Percentiles rank a stretch among this genome's conserved stretches.
phyloP scores from a whole-genome alignment of 2,329 filamentous ascomycete genomes.

The Penicillium sp. region DNA sequence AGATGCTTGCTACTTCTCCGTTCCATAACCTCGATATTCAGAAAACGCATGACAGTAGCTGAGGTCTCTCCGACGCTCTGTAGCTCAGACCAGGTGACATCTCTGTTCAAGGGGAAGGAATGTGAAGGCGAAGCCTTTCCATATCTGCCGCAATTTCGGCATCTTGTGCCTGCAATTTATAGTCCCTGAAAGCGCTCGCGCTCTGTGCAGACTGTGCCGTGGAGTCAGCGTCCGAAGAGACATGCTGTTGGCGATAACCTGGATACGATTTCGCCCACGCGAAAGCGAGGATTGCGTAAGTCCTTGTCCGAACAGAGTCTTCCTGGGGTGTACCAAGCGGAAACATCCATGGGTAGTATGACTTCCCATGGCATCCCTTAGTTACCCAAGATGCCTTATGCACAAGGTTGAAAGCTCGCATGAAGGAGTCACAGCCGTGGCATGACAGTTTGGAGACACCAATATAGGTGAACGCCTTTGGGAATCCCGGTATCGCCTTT shows the following conservation, averaged over 20 bases:
- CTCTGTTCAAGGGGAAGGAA: neutral
- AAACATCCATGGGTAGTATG: neutral
- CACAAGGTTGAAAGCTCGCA: neutral
- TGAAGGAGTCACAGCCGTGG: neutral
- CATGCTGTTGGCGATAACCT: neutral
- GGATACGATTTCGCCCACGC: neutral
- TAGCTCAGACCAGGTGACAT: neutral
- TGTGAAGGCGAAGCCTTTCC: neutral
- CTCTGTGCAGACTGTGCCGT: neutral
- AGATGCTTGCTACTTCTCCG: neutral
- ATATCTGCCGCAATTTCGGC: neutral
- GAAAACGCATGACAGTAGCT: neutral
- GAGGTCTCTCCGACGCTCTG: neutral
- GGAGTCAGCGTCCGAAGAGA: neutral
- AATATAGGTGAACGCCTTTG: neutral
- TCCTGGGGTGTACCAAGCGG: neutral
- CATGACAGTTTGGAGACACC: neutral
- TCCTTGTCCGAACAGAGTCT: neutral
- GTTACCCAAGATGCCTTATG: neutral
- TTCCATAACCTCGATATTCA: neutral
- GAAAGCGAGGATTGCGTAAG: neutral
- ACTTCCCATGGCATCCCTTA: neutral
- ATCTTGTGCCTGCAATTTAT: neutral
- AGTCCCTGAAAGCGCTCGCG: neutral
- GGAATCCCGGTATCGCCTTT: neutral